Evolutionary conservation across 2,329 filamentous ascomycete species (phyloP).

Genomic region (Neospermospora avenae): DNA sequence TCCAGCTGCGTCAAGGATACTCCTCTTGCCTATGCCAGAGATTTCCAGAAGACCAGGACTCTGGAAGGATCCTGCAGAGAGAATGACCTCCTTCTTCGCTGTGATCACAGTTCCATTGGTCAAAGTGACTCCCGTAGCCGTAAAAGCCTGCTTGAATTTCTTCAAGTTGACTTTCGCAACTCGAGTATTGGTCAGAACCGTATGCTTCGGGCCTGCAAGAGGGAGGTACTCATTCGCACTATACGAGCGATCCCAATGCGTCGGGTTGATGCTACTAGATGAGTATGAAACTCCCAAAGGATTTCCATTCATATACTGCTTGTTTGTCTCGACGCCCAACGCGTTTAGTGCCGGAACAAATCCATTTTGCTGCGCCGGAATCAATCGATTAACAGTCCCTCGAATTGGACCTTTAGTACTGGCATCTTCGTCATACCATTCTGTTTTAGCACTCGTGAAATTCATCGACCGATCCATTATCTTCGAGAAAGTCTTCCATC

Average conservation of each 20-base stretch:
- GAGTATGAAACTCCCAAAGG: conserved; percentile 49
- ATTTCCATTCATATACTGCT: conserved; percentile 47
- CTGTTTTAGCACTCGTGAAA: conserved; percentile 15
- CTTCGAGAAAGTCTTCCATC: conserved; percentile 31
- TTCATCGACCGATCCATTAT: conserved; percentile 20
- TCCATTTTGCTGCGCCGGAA: conserved; percentile 41
- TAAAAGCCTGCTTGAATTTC: conserved; percentile 3
- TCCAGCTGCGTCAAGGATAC: conserved; percentile 42
- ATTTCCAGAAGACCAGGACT: conserved; percentile 51
- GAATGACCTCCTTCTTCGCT: conserved; percentile 43
- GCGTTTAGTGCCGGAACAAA: conserved; percentile 46
- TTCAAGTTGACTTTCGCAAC: conserved; percentile 67
- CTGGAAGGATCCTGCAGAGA: conserved; percentile 50
- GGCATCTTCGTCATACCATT: conserved; percentile 32
- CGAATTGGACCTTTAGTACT: conserved; percentile 39
- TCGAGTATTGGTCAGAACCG: conserved; percentile 78
- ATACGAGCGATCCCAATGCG: conserved; percentile 48
- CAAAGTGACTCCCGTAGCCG: conserved; percentile 21
- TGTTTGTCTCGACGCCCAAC: conserved; percentile 41
- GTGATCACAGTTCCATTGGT: conserved; percentile 12
- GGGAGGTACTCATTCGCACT: conserved; percentile 45
- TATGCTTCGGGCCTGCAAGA: conserved; percentile 55
- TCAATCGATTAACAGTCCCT: conserved; percentile 40
- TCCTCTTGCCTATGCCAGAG: conserved; percentile 46
- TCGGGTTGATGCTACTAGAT: conserved; percentile 46